These are phyloP conservation scores for Metschnikowia proteae DNA, from an alignment of 805 yeast genomes.

Conservation along the genomic window DNA sequence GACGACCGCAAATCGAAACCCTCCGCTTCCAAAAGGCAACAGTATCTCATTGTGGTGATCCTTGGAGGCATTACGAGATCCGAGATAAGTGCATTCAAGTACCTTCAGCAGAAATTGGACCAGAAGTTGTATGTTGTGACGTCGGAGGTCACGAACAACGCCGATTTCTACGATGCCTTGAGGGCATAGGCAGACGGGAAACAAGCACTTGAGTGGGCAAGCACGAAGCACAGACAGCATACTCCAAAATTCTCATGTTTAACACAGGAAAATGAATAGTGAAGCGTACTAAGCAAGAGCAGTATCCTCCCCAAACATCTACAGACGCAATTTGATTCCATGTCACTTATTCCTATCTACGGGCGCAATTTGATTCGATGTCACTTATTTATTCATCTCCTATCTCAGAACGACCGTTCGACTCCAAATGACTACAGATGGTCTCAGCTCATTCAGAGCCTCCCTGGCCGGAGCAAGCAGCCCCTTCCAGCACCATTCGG, in stretches of 20 bases:
- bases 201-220: too few species aligned
- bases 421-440: background rate
- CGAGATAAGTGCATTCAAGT: conserved; percentile 70
- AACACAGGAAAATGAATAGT: too few species aligned
- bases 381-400: background rate
- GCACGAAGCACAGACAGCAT: too few species aligned
- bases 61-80: conserved; percentile 87
- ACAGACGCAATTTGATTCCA: too few species aligned
- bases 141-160: conserved; percentile 40
- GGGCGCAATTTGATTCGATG: too few species aligned
- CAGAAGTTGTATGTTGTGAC: conserved; percentile 42
- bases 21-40: conserved; percentile 10
- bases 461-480: background rate
- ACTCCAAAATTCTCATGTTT: too few species aligned
- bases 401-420: background rate
- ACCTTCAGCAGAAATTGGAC: conserved; percentile 47
- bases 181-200: background rate
- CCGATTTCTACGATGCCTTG: conserved; percentile 20
- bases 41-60: conserved; percentile 47
- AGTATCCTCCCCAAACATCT: too few species aligned
- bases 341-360: too few species aligned
- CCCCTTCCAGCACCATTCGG: too few species aligned
- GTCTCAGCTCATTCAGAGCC: background rate
- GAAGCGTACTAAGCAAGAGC: too few species aligned
- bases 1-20: conserved; percentile 15